These are phyloP conservation scores for Schizochytrium sp. DNA, from an alignment of 108 stramenopile species.

Conservation along the genomic window DNA sequence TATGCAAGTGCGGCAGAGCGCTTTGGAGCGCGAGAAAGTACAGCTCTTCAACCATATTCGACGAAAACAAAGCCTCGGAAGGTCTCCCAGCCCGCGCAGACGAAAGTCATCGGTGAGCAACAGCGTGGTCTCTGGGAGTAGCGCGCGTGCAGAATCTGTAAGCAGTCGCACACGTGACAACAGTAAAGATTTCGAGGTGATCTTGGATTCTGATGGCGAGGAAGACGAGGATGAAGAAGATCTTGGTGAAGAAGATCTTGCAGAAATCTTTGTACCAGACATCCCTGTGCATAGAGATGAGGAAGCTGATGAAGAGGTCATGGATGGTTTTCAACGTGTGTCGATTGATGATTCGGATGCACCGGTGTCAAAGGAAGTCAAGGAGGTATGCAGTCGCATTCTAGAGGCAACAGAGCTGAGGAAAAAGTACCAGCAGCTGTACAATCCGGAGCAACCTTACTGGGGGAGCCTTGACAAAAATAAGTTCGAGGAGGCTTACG, in stretches of 20 bases:
- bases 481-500: slow-evolving; percentile 43
- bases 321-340: slow-evolving; percentile 49
- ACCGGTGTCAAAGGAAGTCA: slow-evolving; percentile 2
- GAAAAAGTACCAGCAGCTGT: slow-evolving; percentile 19
- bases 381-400: slow-evolving; percentile 53
- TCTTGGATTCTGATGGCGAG: not conserved
- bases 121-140: too few species aligned
- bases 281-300: slow-evolving; percentile 24
- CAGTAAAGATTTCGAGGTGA: not conserved
- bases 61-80: not conserved
- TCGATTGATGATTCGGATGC: slow-evolving; percentile 45
- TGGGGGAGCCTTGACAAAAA: slow-evolving; percentile 13
- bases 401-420: slow-evolving; percentile 26
- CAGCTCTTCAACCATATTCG: slow-evolving; percentile 27
- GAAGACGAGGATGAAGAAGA: not conserved
- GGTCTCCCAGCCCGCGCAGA: not conserved
- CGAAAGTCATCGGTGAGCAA: too few species aligned
- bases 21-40: slow-evolving; percentile 27
- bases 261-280: slow-evolving; percentile 53
- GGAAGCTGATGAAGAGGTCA: slow-evolving; percentile 31
- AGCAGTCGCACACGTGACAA: too few species aligned
- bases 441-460: slow-evolving; percentile 1
- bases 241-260: not conserved
- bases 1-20: slow-evolving; percentile 29
- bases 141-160: too few species aligned